Evolutionary conservation across 2,329 filamentous ascomycete genomes (phyloP), one percentile per base, ranked within the genome.

Genomic region (Arthrobotrys iridis): DNA sequence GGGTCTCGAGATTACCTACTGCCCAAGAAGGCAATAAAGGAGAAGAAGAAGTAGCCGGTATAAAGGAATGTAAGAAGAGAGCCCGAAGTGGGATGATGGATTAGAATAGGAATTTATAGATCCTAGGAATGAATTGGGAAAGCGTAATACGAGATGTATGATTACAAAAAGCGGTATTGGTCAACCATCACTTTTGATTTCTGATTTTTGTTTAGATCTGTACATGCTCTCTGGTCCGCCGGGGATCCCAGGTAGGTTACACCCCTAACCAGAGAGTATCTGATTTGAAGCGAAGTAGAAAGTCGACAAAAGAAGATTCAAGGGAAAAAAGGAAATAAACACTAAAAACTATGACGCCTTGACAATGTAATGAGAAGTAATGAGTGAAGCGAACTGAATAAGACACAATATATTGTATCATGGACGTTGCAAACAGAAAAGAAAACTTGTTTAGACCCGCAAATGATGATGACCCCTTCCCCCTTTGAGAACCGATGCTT

Each of bases 1-100:
- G 88, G 87, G 79, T 55, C 50, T 2, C 83, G 77, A 26, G 77
- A 78, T 11, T 82, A 82, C 76, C 60, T 80, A 18, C 64, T 80
- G n/a, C 67, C 78, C 4, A 60, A 46, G 26, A 45, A 26, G 5
- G 55, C 64, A 1, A 8, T 48, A 20, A 75, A 75, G 30, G 57
- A 68, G 40, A 50, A 50, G n/a, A 40, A 33, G 46, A n/a, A 5
- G 3, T 59, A 43, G 35, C n/a, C 18, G 7, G 24, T 46, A 46
- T 6, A 24, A 10, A 2, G n/a, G 10, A 37, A 13, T 4, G 2
- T 24, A 48, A 5, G 28, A 33, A 13, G 57, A 20, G 7, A 20
- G 45, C 45, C 4, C 7, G 28, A 10, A 33, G 10, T 33, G 3
- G 45, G 5, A 26, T 50, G 13, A 45, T 45, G 10, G 28, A 33